Conservation (phyloP, 495 filamentous ascomycete species). For the Neurospora hispaniola region DNA sequence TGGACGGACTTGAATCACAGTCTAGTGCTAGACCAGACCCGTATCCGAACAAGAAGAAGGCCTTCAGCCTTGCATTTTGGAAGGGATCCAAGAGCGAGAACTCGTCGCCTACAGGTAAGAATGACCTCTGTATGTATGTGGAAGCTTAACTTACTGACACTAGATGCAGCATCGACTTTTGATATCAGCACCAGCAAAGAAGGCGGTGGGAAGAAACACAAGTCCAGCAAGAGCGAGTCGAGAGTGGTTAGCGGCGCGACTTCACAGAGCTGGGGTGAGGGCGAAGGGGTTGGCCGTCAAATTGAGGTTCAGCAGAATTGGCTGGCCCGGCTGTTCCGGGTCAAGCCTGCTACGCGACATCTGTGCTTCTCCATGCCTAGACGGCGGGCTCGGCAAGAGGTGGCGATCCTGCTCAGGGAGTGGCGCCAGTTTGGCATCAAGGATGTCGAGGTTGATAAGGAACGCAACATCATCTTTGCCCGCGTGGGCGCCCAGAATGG, state of each 20-base stretch:
- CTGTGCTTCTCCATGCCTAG: slow-evolving; percentile 65
- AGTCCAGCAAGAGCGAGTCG: slow-evolving; percentile 1
- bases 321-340: slow-evolving; percentile 76
- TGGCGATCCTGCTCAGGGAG: slow-evolving; percentile 58
- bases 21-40: neutral
- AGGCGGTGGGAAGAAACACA: slow-evolving; percentile 6
- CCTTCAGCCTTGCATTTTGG: slow-evolving; percentile 35
- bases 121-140: neutral
- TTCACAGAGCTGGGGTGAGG: slow-evolving; percentile 13
- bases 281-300: slow-evolving; percentile 23
- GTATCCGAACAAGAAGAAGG: slow-evolving; percentile 32
- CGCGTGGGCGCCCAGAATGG: slow-evolving; percentile 65
- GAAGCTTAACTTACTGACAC: neutral
- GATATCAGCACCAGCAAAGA: slow-evolving; percentile 2
- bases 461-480: slow-evolving; percentile 61
- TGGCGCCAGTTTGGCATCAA: slow-evolving; percentile 75
- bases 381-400: slow-evolving; percentile 59
- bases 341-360: slow-evolving; percentile 67
- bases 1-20: neutral
- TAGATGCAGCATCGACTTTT: slow-evolving; percentile 2
- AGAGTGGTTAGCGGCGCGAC: neutral
- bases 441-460: slow-evolving; percentile 63
- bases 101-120: slow-evolving; percentile 29
- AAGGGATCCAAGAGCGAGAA: slow-evolving; percentile 31
- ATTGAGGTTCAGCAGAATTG: slow-evolving; percentile 63